phyloP scores from a whole-genome alignment of 1,284 basidiomycete genomes.

The Tylopilus microsporus region DNA sequence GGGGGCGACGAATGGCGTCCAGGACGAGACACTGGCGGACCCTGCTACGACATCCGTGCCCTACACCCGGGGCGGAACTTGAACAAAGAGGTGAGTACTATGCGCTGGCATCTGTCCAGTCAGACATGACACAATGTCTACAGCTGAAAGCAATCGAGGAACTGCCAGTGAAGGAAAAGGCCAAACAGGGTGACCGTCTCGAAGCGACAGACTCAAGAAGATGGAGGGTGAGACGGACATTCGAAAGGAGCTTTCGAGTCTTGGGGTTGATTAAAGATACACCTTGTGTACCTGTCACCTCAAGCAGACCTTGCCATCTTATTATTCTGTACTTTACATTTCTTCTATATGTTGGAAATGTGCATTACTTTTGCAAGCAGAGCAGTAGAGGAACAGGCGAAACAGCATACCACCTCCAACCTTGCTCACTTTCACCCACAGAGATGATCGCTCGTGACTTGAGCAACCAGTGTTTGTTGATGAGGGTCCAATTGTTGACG shows the following conservation, averaged over 20 bases:
- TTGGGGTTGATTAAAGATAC: slow-evolving; percentile 17
- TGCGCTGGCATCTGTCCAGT: too few species aligned
- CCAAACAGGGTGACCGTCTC: slow-evolving; percentile 79
- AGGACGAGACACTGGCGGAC: slow-evolving; percentile 5
- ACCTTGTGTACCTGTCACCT: neutral
- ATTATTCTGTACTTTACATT: neutral
- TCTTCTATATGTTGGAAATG: slow-evolving; percentile 3
- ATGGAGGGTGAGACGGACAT: slow-evolving; percentile 86
- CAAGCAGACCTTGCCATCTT: neutral
- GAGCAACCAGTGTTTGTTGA: slow-evolving; percentile 74
- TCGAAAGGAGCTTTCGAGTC: slow-evolving; percentile 62
- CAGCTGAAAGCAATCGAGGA: slow-evolving; percentile 95
- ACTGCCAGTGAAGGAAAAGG: slow-evolving; percentile 72
- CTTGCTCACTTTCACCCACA: too few species aligned
- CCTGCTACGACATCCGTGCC: slow-evolving; percentile 33
- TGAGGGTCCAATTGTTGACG: slow-evolving; percentile 83
- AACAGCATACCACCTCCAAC: neutral
- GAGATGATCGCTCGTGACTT: slow-evolving; percentile 23
- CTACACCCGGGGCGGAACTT: slow-evolving; percentile 66
- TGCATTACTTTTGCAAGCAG: too few species aligned
- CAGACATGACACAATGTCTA: neutral
- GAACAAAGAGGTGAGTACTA: slow-evolving; percentile 75
- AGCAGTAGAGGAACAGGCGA: neutral
- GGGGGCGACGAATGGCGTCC: neutral
- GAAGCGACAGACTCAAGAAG: slow-evolving; percentile 88